phyloP scores from a whole-genome alignment of 192 early-diverging fungal genomes.

The Gorgonomyces haynaldii region DNA sequence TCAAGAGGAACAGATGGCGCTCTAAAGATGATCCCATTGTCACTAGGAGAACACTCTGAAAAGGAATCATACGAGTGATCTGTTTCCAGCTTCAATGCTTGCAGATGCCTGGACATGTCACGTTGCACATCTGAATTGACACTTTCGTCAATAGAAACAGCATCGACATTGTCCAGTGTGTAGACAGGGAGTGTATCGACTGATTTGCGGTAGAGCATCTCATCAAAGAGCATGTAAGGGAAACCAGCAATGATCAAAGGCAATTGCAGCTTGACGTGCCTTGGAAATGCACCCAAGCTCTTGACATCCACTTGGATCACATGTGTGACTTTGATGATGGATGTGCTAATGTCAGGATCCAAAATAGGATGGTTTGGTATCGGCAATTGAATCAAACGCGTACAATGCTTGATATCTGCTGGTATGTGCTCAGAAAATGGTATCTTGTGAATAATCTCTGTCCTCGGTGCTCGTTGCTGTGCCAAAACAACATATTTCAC shows the following conservation, averaged over 20 bases:
- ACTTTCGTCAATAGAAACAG: too few species aligned
- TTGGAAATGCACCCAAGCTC: conserved; percentile 6
- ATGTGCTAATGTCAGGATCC: conserved; percentile 16
- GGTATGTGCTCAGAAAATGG: conserved; percentile 15
- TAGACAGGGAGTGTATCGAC: conserved; percentile 19
- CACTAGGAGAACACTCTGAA: too few species aligned
- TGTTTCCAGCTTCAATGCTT: too few species aligned
- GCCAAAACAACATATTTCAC: conserved; percentile 15
- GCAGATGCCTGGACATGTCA: too few species aligned
- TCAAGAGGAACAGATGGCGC: too few species aligned
- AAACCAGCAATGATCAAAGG: conserved; percentile 20
- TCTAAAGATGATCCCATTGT: too few species aligned
- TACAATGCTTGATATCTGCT: conserved; percentile 4
- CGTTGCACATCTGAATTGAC: too few species aligned
- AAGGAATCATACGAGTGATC: too few species aligned
- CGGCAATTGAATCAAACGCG: conserved; percentile 20
- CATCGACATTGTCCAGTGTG: too few species aligned
- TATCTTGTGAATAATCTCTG: conserved; percentile 21
- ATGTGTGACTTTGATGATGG: conserved; percentile 18
- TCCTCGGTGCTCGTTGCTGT: conserved; percentile 15
- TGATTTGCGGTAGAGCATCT: conserved; percentile 4
- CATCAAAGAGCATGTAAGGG: conserved; percentile 18
- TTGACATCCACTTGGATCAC: conserved; percentile 16
- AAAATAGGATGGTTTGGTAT: conserved; percentile 13
- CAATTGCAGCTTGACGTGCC: conserved; percentile 14